Evolutionary conservation across 2,329 filamentous ascomycete species (phyloP).

Genomic region (Aspergillus oerlinghausenensis): DNA sequence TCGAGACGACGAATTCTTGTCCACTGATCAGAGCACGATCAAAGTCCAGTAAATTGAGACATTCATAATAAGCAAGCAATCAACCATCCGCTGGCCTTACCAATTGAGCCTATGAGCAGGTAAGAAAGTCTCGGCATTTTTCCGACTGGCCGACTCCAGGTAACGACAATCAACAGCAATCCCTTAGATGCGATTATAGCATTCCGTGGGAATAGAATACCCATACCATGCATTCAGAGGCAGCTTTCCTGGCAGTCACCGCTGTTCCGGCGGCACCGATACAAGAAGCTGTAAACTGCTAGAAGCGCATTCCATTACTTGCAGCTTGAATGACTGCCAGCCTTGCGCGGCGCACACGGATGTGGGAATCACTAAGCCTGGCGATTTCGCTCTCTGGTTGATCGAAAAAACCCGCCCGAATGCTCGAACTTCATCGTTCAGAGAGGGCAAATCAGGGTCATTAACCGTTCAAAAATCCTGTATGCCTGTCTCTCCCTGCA

Average conservation of each 20-base stretch:
- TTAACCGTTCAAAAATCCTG: conserved; percentile 59
- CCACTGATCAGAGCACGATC: neutral
- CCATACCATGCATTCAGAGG: neutral
- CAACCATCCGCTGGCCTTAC: neutral
- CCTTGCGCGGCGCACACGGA: neutral
- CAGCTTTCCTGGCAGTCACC: neutral
- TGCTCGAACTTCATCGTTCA: neutral
- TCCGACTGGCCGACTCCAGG: neutral
- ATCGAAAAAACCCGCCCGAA: neutral
- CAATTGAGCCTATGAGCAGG: neutral
- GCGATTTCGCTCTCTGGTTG: neutral
- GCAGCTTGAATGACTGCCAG: neutral
- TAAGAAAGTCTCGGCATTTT: neutral
- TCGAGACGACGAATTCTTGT: neutral
- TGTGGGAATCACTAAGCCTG: neutral
- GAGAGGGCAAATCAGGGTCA: neutral
- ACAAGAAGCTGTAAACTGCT: neutral
- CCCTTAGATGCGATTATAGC: neutral
- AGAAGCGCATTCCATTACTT: neutral
- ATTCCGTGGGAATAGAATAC: neutral
- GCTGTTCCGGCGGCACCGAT: neutral
- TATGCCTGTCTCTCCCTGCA: conserved; percentile 62
- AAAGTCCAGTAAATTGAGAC: neutral
- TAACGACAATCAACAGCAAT: neutral
- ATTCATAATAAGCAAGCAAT: neutral